Evolutionary conservation across 2,329 filamentous ascomycete genomes (phyloP).

Genomic region (Lasiodiplodia hormozganensis): DNA sequence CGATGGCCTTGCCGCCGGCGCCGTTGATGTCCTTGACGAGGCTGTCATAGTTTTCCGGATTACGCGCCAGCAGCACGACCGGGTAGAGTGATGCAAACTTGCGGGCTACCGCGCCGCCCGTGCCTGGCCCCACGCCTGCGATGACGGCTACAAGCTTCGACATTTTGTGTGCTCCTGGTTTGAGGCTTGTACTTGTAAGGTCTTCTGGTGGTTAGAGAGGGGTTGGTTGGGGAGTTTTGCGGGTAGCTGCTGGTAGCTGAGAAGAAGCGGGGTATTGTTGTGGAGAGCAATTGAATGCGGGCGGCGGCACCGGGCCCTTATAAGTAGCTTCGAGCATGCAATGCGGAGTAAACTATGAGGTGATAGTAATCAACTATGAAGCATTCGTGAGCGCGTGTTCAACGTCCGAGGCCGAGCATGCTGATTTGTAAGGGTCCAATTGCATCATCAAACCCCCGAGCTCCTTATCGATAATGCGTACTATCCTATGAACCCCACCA

Average conservation of each 20-base stretch:
- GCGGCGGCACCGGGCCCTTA: slow-evolving; percentile 5
- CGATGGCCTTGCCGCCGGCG: slow-evolving; percentile 72
- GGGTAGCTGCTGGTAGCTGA: background rate
- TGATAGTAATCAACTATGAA: slow-evolving; percentile 14
- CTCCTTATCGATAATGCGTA: slow-evolving; percentile 22
- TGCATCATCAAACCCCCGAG: slow-evolving; percentile 21
- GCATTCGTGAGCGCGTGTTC: slow-evolving; percentile 11
- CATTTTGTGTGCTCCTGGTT: background rate
- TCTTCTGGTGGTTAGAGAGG: background rate
- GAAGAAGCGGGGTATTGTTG: background rate
- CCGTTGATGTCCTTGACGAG: slow-evolving; percentile 73
- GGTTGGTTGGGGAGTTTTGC: background rate
- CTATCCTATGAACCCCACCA: too few species aligned
- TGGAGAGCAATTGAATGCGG: background rate
- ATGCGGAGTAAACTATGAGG: slow-evolving; percentile 15
- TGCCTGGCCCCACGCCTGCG: slow-evolving; percentile 76
- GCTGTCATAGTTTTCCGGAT: slow-evolving; percentile 68
- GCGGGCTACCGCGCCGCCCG: slow-evolving; percentile 66
- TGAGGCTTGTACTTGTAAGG: background rate
- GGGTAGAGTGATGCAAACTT: slow-evolving; percentile 70
- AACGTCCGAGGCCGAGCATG: slow-evolving; percentile 17
- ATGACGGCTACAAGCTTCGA: slow-evolving; percentile 67
- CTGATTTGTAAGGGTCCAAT: slow-evolving; percentile 29
- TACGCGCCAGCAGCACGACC: slow-evolving; percentile 76
- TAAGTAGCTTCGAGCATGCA: background rate